Base-by-base conservation (phyloP, 495 filamentous ascomycete genomes). In the Lophiostoma macrostomum region DNA sequence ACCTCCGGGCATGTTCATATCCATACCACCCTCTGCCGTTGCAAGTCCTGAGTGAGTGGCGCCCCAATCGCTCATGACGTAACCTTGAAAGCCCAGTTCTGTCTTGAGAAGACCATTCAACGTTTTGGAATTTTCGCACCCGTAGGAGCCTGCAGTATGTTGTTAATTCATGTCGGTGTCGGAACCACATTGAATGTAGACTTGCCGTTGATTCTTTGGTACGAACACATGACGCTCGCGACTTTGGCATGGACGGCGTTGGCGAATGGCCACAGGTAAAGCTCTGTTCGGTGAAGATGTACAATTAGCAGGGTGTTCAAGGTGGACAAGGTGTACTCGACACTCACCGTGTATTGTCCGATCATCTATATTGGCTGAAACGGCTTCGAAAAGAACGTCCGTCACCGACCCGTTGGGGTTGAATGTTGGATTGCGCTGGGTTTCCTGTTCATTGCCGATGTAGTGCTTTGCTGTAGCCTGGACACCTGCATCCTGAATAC, bases 81-180 rank as follows among this genome's bases (percentile, higher is more conserved):
- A 80, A 1, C 76, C 78, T 50, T 77, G 74, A 54, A 82, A 82
- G 11, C 72, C 71, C 5, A 82, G 68, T 64, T 80, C 78, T 4
- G 69, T 71, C 51, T 77, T 79, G 25, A 79, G 59, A 12, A 80
- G 64, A 36, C 70, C 71, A 53, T 78, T 80, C 22, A 71, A 60
- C 13, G 44, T 54, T 40, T 68, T 62, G 28, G 40, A 52, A 47
- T 69, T 70, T 53, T 70, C 56, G 43, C 66, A 70, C 0, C 31
- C 64, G 46, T 69, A 69, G 3, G 38, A 64, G 34, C 37, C n/a
- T n/a, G n/a, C n/a, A n/a, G n/a, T n/a, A n/a, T n/a, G n/a, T n/a
- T n/a, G n/a, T n/a, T n/a, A n/a, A n/a, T n/a, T n/a, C n/a, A n/a
- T n/a, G n/a, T n/a, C n/a, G n/a, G n/a, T n/a, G n/a, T n/a, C n/a